These are phyloP conservation scores for Mimosa pudica DNA, from an alignment of 306 rosid genomes.

Conservation along the genomic window DNA sequence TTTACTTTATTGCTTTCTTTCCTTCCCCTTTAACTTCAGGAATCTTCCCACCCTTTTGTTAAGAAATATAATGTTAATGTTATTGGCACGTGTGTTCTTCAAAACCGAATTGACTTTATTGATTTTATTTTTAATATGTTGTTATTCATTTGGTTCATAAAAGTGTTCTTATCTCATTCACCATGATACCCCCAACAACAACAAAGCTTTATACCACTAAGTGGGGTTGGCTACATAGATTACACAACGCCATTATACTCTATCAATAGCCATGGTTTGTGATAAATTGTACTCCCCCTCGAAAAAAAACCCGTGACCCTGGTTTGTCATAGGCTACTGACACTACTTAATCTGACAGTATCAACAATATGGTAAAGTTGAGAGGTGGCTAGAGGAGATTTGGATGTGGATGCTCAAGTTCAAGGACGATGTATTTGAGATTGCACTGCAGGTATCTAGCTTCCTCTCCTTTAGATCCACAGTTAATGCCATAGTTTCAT, in stretches of 20 bases:
- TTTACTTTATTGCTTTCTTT: not conserved
- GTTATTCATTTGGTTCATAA: not conserved
- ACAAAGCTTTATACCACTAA: no score
- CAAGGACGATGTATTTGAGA: conserved; percentile 75
- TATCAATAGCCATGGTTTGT: no score
- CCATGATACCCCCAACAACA: not conserved
- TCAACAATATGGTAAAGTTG: conserved; percentile 78
- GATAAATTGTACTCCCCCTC: no score
- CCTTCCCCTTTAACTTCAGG: not conserved
- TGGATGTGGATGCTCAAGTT: conserved; percentile 91
- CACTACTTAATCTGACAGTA: conserved; percentile 52
- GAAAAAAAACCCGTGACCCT: not conserved
- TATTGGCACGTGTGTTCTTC: not conserved
- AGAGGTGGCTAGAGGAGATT: conserved; percentile 96
- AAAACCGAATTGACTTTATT: not conserved
- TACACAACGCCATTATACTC: no score
- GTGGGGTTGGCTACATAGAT: no score
- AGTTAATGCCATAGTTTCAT: conserved; percentile 14
- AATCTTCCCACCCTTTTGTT: not conserved
- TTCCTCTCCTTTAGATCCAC: conserved; percentile 29
- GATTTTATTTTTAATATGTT: not conserved
- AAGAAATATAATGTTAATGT: not conserved
- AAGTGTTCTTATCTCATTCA: not conserved
- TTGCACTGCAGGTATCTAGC: conserved; percentile 76
- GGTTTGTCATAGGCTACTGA: conserved; percentile 33